Percentiles rank a stretch among this genome's conserved stretches.
These are phyloP conservation scores for Cytospora paraplurivora DNA, from an alignment of 2,329 filamentous ascomycete genomes.

Conservation along the genomic window DNA sequence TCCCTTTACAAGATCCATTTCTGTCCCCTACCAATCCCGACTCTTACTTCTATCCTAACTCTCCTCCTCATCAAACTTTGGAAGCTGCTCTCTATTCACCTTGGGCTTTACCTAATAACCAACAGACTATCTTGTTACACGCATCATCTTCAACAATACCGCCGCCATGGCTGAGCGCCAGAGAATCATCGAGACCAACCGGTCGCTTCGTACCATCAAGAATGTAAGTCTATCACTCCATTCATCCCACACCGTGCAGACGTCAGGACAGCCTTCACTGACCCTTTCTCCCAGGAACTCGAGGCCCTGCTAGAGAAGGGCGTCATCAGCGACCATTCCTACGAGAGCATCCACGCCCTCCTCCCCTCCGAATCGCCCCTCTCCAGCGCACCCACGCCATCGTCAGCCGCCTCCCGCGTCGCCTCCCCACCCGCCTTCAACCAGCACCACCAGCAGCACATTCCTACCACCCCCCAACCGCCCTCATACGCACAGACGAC, in stretches of 20 bases:
- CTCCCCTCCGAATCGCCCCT: constrained; percentile 73
- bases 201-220: constrained; percentile 85
- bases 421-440: constrained; percentile 34
- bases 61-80: background rate
- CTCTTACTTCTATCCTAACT: background rate
- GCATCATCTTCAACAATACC: background rate
- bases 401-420: constrained; percentile 35
- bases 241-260: constrained; percentile 1
- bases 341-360: constrained; percentile 71
- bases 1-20: background rate
- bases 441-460: constrained; percentile 33
- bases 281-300: constrained; percentile 68
- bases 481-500: constrained; percentile 56
- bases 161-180: constrained; percentile 49
- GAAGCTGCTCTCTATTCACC: background rate
- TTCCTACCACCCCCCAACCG: constrained; percentile 42
- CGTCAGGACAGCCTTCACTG: constrained; percentile 24
- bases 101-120: background rate
- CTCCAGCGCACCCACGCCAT: constrained; percentile 49
- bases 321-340: constrained; percentile 73
- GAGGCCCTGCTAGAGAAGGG: constrained; percentile 84
- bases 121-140: background rate
- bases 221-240: constrained; percentile 55
- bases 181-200: constrained; percentile 70
- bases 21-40: background rate